phyloP scores from a whole-genome alignment of 1,284 basidiomycete species.

The Microbotryum lychnidis-dioicae region DNA sequence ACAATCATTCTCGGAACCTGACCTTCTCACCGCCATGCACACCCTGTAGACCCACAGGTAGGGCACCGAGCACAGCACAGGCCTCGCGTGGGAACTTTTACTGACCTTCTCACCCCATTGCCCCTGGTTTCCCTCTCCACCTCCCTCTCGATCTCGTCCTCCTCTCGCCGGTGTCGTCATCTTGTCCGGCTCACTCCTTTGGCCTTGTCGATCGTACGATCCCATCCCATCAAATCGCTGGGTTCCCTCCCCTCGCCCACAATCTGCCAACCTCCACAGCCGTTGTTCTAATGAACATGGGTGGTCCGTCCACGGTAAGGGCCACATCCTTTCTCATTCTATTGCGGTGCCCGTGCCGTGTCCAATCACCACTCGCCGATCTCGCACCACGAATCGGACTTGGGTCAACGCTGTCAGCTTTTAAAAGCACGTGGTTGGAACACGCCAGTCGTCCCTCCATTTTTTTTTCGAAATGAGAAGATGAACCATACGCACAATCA shows the following conservation, averaged over 20 bases:
- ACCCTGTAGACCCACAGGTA: not conserved
- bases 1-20: not conserved
- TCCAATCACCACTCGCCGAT: slow-evolving; percentile 3
- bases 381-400: not conserved
- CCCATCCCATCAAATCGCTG: not conserved
- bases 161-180: not conserved
- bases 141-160: not conserved
- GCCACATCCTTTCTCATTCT: not conserved
- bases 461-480: no score
- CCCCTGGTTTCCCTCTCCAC: not conserved
- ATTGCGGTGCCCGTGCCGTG: not conserved
- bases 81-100: not conserved
- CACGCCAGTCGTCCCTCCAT: not conserved
- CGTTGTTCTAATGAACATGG: slow-evolving; percentile 98
- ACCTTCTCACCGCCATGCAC: not conserved
- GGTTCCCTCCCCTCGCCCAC: not conserved
- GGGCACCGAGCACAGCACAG: no score
- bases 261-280: slow-evolving; percentile 47
- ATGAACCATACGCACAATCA: slow-evolving; percentile 43
- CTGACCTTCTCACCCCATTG: not conserved
- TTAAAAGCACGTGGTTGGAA: not conserved
- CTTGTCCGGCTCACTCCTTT: no score
- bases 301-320: slow-evolving; percentile 80
- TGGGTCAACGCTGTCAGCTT: slow-evolving; percentile 56
- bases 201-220: not conserved